Conservation (phyloP, 2,329 filamentous ascomycete species). For the Ilyonectria destructans region DNA sequence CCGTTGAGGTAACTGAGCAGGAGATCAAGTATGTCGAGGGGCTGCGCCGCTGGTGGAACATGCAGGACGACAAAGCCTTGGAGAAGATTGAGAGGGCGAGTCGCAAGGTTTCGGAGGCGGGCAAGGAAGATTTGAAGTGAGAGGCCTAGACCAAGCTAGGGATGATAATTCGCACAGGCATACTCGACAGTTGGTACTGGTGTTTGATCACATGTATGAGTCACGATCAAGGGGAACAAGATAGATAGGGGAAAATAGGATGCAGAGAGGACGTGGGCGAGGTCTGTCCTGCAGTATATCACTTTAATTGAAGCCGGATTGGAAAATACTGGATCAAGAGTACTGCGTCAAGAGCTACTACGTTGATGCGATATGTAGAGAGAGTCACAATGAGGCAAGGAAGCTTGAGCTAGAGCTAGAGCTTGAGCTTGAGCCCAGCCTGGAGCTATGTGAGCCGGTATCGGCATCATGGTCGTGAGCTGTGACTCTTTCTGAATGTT, state of each 20-base stretch:
- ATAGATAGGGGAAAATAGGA: slow-evolving; percentile 21
- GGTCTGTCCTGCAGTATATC: slow-evolving; percentile 12
- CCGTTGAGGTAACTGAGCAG: slow-evolving; percentile 68
- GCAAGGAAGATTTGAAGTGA: slow-evolving; percentile 49
- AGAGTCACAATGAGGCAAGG: slow-evolving; percentile 26
- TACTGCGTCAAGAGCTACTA: background rate
- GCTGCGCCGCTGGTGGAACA: slow-evolving; percentile 66
- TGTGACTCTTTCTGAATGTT: slow-evolving; percentile 13
- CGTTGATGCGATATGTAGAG: background rate
- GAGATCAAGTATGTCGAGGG: slow-evolving; percentile 67
- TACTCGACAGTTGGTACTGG: slow-evolving; percentile 16
- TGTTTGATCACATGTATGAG: slow-evolving; percentile 29
- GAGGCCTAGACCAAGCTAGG: slow-evolving; percentile 20
- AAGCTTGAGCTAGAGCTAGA: slow-evolving; percentile 8
- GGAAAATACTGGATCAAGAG: slow-evolving; percentile 5
- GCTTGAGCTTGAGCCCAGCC: slow-evolving; percentile 15
- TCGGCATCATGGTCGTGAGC: slow-evolving; percentile 30
- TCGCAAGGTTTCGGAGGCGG: slow-evolving; percentile 51
- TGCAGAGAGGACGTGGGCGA: slow-evolving; percentile 4
- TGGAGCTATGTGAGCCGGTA: slow-evolving; percentile 36
- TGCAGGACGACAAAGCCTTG: slow-evolving; percentile 64
- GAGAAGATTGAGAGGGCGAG: slow-evolving; percentile 67
- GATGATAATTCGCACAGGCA: slow-evolving; percentile 25
- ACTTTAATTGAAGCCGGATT: slow-evolving; percentile 13
- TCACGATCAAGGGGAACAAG: slow-evolving; percentile 27